Base-by-base conservation (phyloP, 345 rosid genomes). In the Pistacia atlantica region DNA sequence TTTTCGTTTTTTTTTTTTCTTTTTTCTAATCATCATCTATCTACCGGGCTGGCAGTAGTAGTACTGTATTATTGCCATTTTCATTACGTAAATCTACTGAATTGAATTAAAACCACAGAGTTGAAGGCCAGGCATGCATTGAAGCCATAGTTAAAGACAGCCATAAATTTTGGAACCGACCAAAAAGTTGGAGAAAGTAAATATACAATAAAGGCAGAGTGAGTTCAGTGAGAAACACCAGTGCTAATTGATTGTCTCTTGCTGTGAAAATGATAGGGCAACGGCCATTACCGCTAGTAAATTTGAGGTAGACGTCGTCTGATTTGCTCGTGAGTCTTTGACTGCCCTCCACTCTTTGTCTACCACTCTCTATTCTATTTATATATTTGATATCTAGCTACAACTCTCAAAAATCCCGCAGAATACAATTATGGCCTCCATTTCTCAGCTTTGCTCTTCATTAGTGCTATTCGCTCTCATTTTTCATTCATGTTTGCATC, bases 401-500 rank as follows among this genome's bases (percentile, higher is more conserved):
- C 33, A 31, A 31, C 16, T 73, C n/a, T 22, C 9, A 5, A 8
- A 42, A 11, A 6, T 28, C 52, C 45, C 46, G 56, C 11, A 0
- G 48, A 18, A 0, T 12, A 66, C 16, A 60, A 9, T 45, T 31
- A 84, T 84, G 87, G 59, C 48, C 3, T n/a, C 38, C n/a, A 52
- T 65, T 28, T 68, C 76, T 58, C 22, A 16, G 17, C 60, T 52
- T 6, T 12, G 11, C 28, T 61, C 76, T 42, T 18, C 77, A 1
- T 31, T 78, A 4, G 31, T 85, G 8, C 0, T 69, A 2, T 76
- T 77, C 11, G 8, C 46, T 12, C 37, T 81, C 61, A 37, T 62
- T 58, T 49, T 73, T 35, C 57, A 20, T 46, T 17, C 78, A 3
- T 55, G 57, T 42, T 16, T 80, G 35, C 28, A 12, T 71, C 65